These are phyloP conservation scores for Cenococcum geophilum DNA, from an alignment of 495 filamentous ascomycete genomes.

Conservation along the genomic window DNA sequence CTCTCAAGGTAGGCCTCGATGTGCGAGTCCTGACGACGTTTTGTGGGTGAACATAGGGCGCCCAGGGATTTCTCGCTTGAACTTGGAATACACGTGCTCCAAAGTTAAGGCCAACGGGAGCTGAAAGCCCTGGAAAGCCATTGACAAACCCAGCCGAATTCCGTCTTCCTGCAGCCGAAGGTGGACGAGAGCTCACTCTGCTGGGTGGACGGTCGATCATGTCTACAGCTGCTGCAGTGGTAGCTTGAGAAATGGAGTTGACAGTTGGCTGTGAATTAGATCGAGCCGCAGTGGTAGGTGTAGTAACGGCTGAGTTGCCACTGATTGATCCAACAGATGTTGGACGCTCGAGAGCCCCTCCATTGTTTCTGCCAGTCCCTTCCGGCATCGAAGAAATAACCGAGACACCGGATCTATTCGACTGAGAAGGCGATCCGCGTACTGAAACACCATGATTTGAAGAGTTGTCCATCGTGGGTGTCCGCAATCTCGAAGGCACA, in stretches of 20 bases:
- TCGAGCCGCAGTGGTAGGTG: slow-evolving; percentile 12
- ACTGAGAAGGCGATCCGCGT: slow-evolving; percentile 16
- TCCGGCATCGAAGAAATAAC: background rate
- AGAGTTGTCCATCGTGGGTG: slow-evolving; percentile 24
- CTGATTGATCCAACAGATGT: slow-evolving; percentile 13
- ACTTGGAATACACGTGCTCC: slow-evolving; percentile 21
- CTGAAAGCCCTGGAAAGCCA: slow-evolving; percentile 20
- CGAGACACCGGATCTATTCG: slow-evolving; percentile 3
- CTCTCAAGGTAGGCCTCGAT: slow-evolving; percentile 27
- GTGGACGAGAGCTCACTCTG: slow-evolving; percentile 22
- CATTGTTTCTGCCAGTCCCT: background rate
- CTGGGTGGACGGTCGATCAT: slow-evolving; percentile 29
- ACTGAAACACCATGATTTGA: slow-evolving; percentile 9
- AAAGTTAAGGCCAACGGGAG: slow-evolving; percentile 25
- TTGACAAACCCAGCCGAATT: slow-evolving; percentile 12
- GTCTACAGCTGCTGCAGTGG: slow-evolving; percentile 17
- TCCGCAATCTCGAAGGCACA: slow-evolving; percentile 21
- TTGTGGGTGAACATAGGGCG: slow-evolving; percentile 21
- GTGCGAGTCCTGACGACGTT: slow-evolving; percentile 21
- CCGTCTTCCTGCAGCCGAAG: slow-evolving; percentile 26
- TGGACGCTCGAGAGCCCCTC: slow-evolving; percentile 10
- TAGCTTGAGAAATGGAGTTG: slow-evolving; percentile 17
- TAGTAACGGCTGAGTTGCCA: slow-evolving; percentile 11
- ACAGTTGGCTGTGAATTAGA: slow-evolving; percentile 11
- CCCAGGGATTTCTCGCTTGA: slow-evolving; percentile 27